Evolutionary conservation across 164 flowering plant species (phyloP).

Genomic region (Nelumbo lutea): DNA sequence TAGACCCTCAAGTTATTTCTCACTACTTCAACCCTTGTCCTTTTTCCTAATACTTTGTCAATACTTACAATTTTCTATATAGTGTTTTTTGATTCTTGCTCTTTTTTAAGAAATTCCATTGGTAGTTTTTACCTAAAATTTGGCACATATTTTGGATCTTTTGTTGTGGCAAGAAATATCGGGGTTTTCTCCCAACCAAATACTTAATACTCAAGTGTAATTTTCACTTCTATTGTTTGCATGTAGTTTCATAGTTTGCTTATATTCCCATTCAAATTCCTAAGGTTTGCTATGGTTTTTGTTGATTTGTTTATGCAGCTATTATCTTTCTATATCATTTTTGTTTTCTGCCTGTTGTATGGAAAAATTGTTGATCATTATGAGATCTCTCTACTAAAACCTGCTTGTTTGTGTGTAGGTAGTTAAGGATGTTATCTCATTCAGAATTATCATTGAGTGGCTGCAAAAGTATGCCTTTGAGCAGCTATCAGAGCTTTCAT

Average conservation of each 20-base stretch:
- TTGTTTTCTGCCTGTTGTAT: background rate
- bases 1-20: no score
- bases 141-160: no score
- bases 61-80: no score
- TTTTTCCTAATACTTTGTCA: no score
- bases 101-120: no score
- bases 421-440: slow-evolving; percentile 40
- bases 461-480: slow-evolving; percentile 58
- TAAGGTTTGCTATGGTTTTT: background rate
- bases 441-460: slow-evolving; percentile 51
- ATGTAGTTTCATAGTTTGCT: background rate
- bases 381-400: slow-evolving; percentile 9
- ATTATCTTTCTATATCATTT: background rate
- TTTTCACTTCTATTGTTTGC: background rate
- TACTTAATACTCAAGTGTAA: background rate
- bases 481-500: slow-evolving; percentile 71
- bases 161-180: background rate
- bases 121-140: no score
- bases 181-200: background rate
- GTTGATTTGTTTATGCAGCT: background rate
- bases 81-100: no score
- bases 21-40: no score
- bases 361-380: background rate
- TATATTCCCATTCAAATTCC: no score
- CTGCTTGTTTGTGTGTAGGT: slow-evolving; percentile 40